Conservation (phyloP, 2,329 filamentous ascomycete species). For the Pezicula rhizophila region DNA sequence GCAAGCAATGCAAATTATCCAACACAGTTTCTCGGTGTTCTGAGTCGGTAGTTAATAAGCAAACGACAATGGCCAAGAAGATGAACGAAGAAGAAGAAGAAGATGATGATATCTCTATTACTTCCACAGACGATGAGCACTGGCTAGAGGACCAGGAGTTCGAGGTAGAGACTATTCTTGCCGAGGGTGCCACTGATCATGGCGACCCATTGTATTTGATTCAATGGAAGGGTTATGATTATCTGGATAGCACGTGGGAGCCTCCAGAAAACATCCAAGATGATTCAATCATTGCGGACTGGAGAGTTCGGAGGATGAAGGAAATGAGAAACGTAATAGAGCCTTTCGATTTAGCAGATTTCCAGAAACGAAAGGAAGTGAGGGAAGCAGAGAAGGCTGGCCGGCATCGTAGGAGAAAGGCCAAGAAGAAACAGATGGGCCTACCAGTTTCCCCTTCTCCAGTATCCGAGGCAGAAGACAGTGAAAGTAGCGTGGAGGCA, state of each 20-base stretch:
- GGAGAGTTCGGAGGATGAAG: conserved; percentile 20
- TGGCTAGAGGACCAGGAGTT: conserved; percentile 24
- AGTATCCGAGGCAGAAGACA: conserved; percentile 12
- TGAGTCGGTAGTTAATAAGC: conserved; percentile 3
- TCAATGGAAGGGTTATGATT: conserved; percentile 55
- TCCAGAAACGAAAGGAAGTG: conserved; percentile 8
- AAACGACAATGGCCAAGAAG: too few species aligned
- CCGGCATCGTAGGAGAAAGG: conserved; percentile 13
- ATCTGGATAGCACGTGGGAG: conserved; percentile 52
- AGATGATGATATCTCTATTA: conserved; percentile 49
- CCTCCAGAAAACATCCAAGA: conserved; percentile 34
- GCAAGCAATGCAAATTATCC: too few species aligned
- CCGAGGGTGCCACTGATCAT: conserved; percentile 32
- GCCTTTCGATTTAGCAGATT: conserved; percentile 17
- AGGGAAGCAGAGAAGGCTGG: conserved; percentile 10
- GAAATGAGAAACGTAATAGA: conserved; percentile 11
- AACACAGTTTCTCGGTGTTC: conserved; percentile 2
- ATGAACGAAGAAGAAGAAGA: conserved; percentile 27
- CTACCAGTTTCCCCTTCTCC: conserved; percentile 6
- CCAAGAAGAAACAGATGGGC: conserved; percentile 13
- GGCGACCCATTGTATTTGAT: conserved; percentile 48
- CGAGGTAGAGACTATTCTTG: conserved; percentile 41
- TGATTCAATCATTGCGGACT: conserved; percentile 29
- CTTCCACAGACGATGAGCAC: conserved; percentile 36
- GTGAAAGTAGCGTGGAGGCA: conserved; percentile 24